A percentile compares a stretch with the other conserved stretches of the same genome.
Conservation (phyloP, 495 filamentous ascomycete species). For the Penicillium coprophilum region DNA sequence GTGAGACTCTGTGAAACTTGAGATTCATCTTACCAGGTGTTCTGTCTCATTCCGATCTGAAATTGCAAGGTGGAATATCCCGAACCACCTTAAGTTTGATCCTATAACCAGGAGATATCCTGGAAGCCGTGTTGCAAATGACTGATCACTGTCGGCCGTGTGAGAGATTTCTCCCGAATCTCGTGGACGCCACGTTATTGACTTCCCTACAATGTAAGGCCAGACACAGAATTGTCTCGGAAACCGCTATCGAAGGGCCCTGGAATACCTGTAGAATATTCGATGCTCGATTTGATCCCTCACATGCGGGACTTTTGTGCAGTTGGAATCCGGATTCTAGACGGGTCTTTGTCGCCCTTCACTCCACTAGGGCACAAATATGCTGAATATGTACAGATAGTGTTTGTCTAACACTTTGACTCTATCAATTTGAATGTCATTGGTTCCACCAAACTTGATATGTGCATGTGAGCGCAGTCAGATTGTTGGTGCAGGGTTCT, state of each 20-base stretch:
- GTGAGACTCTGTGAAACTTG: neutral
- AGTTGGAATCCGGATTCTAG: neutral
- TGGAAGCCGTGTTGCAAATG: conserved; percentile 10
- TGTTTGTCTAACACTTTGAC: neutral
- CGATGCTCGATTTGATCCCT: conserved; percentile 8
- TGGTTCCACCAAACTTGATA: conserved; percentile 1
- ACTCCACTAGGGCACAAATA: neutral
- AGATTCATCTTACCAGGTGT: neutral
- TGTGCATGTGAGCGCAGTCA: conserved; percentile 1
- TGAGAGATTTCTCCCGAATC: conserved; percentile 21
- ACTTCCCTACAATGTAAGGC: conserved; percentile 15
- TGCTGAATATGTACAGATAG: neutral
- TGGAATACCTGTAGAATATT: conserved; percentile 27
- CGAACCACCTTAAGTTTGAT: neutral
- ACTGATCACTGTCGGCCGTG: conserved; percentile 20
- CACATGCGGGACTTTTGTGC: neutral
- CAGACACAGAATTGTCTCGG: conserved; percentile 3
- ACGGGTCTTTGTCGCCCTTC: neutral
- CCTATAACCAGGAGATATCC: conserved; percentile 10
- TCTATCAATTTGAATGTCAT: neutral
- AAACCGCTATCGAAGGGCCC: conserved; percentile 14
- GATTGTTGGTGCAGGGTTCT: neutral
- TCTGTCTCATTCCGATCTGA: neutral
- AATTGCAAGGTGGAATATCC: neutral
- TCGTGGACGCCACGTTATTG: conserved; percentile 48